A percentile compares a stretch with the other conserved stretches of the same genome.
Conservation (phyloP, 108 stramenopile species). For the Skeletonema costatum region DNA sequence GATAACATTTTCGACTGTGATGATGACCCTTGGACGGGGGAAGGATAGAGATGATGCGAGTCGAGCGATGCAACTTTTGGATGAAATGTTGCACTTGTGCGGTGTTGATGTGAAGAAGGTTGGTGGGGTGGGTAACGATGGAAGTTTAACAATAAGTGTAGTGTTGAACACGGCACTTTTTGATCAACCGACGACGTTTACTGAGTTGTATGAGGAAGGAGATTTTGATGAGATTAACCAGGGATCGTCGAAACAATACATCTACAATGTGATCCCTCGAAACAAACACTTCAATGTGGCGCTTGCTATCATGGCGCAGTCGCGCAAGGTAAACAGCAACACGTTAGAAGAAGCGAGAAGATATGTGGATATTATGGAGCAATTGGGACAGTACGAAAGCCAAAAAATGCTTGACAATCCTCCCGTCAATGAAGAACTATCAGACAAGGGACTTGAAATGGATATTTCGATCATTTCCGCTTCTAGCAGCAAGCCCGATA, state of each 20-base stretch:
- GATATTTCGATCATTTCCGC: not conserved
- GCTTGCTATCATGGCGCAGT: constrained; percentile 30
- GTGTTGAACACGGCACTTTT: not conserved
- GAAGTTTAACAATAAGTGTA: not conserved
- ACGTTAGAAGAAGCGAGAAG: constrained; percentile 21
- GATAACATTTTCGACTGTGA: constrained; percentile 34
- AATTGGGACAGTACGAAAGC: constrained; percentile 18
- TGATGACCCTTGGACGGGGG: constrained; percentile 16
- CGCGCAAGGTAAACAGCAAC: not conserved
- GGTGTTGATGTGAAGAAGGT: not conserved
- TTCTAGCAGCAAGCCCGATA: constrained; percentile 36
- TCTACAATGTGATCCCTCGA: constrained; percentile 29
- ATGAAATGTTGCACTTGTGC: constrained; percentile 39
- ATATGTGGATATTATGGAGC: constrained; percentile 30
- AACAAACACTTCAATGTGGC: constrained; percentile 41
- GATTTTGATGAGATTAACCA: not conserved
- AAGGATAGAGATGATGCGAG: constrained; percentile 7
- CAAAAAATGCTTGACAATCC: constrained; percentile 3
- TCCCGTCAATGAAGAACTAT: not conserved
- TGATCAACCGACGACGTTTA: not conserved
- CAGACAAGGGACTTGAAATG: not conserved
- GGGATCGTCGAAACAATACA: not conserved
- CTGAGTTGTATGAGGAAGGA: not conserved
- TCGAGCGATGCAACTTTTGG: constrained; percentile 29
- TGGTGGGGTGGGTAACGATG: not conserved